Conservation (phyloP, 768 basidiomycete genomes). For the Fistulinella prunicolor region DNA sequence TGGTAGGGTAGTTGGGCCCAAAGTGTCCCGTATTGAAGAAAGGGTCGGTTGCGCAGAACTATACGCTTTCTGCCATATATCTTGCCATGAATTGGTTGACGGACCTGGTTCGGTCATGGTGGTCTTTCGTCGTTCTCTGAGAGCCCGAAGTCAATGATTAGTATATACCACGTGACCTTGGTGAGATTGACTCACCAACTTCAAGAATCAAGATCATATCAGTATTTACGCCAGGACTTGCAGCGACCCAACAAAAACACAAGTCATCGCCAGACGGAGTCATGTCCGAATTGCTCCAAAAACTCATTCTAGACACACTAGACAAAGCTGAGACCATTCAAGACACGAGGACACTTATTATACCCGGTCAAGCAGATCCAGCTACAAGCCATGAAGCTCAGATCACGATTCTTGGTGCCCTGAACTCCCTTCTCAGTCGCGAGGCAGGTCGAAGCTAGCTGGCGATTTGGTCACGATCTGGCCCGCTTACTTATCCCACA, state of each 20-base stretch:
- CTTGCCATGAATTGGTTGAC: slow-evolving; percentile 20
- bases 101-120: slow-evolving; percentile 15
- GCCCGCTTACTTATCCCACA: slow-evolving; percentile 31
- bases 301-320: slow-evolving; percentile 73
- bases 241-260: too few relatives aligned
- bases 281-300: slow-evolving; percentile 80
- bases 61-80: slow-evolving; percentile 64
- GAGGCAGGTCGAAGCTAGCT: slow-evolving; percentile 52
- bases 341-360: slow-evolving; percentile 65
- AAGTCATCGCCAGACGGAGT: too few relatives aligned
- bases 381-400: slow-evolving; percentile 75
- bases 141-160: too few relatives aligned
- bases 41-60: slow-evolving; percentile 55
- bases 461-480: slow-evolving; percentile 1
- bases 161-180: slow-evolving; percentile 13
- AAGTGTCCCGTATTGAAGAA: slow-evolving; percentile 41
- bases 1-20: slow-evolving; percentile 33
- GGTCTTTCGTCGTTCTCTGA: neutral
- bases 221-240: too few relatives aligned
- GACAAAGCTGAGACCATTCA: slow-evolving; percentile 51
- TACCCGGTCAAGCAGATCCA: slow-evolving; percentile 59
- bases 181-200: slow-evolving; percentile 19
- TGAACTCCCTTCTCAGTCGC: slow-evolving; percentile 86
- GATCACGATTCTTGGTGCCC: slow-evolving; percentile 79
- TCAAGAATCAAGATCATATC: too few relatives aligned